A percentile compares a stretch with the other conserved stretches of the same genome.
Conservation (phyloP, 768 basidiomycete genomes). For the Artomyces pyxidatus region DNA sequence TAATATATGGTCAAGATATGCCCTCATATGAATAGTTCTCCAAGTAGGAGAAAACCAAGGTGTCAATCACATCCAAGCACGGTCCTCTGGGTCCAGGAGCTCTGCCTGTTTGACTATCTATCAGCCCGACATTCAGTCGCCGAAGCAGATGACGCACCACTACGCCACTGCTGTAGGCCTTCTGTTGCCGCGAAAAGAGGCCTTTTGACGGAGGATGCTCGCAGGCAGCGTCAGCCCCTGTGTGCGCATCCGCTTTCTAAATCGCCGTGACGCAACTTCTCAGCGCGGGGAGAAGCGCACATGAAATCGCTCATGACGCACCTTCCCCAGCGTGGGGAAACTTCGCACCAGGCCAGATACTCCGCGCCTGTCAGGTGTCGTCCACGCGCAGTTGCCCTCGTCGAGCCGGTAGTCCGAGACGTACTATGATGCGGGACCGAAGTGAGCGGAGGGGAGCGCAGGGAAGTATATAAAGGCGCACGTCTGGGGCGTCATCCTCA, state of each 20-base stretch:
- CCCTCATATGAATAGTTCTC: not conserved
- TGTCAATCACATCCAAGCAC: conserved; percentile 15
- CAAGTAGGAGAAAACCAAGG: not conserved
- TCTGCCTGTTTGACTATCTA: conserved; percentile 6
- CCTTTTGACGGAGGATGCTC: not conserved
- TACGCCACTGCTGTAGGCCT: not conserved
- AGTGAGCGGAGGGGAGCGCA: not conserved
- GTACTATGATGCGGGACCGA: not conserved
- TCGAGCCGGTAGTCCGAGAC: not conserved
- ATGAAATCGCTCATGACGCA: not conserved
- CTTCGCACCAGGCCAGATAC: not conserved
- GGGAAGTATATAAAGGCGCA: not conserved
- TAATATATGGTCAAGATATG: not conserved
- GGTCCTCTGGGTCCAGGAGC: conserved; percentile 16
- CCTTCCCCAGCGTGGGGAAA: not conserved
- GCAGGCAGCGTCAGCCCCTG: not conserved
- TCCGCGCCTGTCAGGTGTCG: not conserved
- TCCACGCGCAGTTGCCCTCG: conserved; percentile 8
- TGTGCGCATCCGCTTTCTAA: not conserved
- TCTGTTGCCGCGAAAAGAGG: not conserved
- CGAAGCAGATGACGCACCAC: not conserved
- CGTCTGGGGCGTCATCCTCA: not conserved
- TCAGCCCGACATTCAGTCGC: not conserved
- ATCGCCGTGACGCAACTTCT: not conserved
- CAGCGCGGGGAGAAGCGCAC: not conserved